Evolutionary conservation across 1,284 basidiomycete genomes (phyloP).

Genomic region (Ceratobasidium sp.): DNA sequence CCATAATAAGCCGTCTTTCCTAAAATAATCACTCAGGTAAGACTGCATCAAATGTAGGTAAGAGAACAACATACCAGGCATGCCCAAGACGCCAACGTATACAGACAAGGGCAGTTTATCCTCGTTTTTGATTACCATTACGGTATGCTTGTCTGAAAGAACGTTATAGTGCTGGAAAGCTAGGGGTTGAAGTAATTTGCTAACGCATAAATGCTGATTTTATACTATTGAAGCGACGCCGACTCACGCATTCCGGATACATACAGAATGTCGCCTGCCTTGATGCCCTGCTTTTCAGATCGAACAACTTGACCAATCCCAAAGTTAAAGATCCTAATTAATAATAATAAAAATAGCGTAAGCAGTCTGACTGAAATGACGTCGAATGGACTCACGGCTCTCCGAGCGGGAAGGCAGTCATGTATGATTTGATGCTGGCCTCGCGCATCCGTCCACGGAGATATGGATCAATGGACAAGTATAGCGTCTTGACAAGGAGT

Average conservation of each 20-base stretch:
- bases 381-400: conserved; percentile 10
- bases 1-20: conserved; percentile 54
- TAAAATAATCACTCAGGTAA: conserved; percentile 46
- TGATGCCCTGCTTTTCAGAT: conserved; percentile 28
- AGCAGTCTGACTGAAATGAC: not conserved
- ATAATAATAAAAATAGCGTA: not conserved
- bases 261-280: conserved; percentile 20
- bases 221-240: too few relatives aligned
- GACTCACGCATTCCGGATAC: conserved; percentile 12
- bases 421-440: not conserved
- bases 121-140: conserved; percentile 1
- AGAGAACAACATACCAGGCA: conserved; percentile 7
- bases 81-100: conserved; percentile 15
- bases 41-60: not conserved
- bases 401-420: not conserved
- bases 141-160: not conserved
- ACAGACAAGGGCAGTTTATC: not conserved
- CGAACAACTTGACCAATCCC: conserved; percentile 28
- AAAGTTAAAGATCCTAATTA: conserved; percentile 11
- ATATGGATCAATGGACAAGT: conserved; percentile 59
- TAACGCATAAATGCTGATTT: not conserved
- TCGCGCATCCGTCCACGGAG: conserved; percentile 54
- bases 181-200: not conserved
- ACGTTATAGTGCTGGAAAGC: conserved; percentile 15
- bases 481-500: conserved; percentile 56